These are phyloP conservation scores for Sequoiadendron giganteum DNA, from an alignment of 75 land plant species.

Conservation along the genomic window DNA sequence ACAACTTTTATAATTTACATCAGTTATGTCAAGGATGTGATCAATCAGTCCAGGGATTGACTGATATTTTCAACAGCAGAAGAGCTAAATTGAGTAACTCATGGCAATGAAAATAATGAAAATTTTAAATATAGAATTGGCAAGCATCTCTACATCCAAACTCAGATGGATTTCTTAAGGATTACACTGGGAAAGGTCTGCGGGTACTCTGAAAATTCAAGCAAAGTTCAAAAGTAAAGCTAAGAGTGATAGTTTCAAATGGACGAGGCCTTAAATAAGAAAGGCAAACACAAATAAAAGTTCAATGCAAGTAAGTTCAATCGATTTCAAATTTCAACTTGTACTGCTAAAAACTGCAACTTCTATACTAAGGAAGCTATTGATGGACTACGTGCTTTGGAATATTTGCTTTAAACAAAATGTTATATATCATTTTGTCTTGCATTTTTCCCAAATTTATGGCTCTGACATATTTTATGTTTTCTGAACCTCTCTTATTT, in stretches of 20 bases:
- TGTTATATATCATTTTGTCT: background rate
- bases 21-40: background rate
- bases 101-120: background rate
- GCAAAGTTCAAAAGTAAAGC: background rate
- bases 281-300: background rate
- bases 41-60: background rate
- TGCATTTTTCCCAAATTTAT: background rate
- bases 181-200: background rate
- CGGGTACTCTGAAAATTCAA: background rate
- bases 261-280: background rate
- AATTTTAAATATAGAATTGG: background rate
- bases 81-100: too few species aligned
- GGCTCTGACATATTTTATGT: background rate
- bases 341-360: background rate
- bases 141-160: background rate
- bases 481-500: background rate
- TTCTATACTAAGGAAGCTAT: background rate
- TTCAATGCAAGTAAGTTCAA: background rate
- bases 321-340: background rate
- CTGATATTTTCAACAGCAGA: background rate
- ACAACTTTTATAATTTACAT: too few species aligned
- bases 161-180: background rate
- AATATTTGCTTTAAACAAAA: too few species aligned
- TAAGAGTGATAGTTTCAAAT: background rate
- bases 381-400: too few species aligned